Conservation (phyloP, 1,284 basidiomycete genomes). For the Hemileia vastatrix region DNA sequence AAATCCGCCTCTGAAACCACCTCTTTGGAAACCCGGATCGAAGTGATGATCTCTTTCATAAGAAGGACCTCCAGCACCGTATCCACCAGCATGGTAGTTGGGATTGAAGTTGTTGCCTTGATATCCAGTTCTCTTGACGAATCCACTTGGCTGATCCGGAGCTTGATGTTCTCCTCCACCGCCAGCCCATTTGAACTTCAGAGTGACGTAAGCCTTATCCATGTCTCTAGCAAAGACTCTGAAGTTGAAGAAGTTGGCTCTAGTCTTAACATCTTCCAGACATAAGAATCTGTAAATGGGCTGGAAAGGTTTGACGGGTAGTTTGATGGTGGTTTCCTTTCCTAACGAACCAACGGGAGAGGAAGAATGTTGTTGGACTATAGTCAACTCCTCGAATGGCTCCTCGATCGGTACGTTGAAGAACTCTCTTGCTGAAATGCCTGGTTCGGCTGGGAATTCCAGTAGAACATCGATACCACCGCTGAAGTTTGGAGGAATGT, state of each 20-base stretch:
- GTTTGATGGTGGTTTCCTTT: background rate
- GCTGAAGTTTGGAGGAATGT: background rate
- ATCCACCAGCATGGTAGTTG: background rate
- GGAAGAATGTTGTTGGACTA: background rate
- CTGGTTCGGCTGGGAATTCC: background rate
- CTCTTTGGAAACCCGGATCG: background rate
- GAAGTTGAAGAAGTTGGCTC: background rate
- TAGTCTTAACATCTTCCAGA: background rate
- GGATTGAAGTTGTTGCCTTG: background rate
- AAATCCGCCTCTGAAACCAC: background rate
- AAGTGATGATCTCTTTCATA: background rate
- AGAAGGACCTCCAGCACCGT: background rate
- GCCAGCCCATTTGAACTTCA: background rate
- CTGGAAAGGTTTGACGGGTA: background rate
- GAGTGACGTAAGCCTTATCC: background rate
- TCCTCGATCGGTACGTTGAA: background rate
- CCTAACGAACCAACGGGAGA: background rate
- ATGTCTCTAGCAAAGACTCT: background rate
- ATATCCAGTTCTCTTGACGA: background rate
- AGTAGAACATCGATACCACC: background rate
- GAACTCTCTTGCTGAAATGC: background rate
- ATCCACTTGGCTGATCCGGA: background rate
- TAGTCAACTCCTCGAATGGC: background rate
- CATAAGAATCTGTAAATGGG: background rate
- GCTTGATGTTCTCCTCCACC: background rate